Percentiles rank a stretch among this genome's conserved stretches.
phyloP scores from a whole-genome alignment of 331 rosid genomes.

The Quercus tomentella region DNA sequence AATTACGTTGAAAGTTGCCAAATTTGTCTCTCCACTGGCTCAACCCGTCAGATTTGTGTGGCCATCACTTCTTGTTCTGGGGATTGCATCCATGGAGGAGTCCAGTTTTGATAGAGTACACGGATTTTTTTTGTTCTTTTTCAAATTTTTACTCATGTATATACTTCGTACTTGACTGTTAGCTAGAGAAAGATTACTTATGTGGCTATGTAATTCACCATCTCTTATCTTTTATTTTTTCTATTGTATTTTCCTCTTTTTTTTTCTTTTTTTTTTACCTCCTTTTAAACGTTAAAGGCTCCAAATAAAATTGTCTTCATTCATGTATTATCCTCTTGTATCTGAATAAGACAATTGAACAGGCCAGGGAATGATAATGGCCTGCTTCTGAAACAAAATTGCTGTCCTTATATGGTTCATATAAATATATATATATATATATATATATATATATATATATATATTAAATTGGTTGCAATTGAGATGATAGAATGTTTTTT shows the following conservation, averaged over 20 bases:
- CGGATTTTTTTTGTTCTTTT: background rate
- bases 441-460: too few species aligned
- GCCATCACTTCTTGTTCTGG: slow-evolving; percentile 22
- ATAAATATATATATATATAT: too few species aligned
- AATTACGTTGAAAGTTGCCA: background rate
- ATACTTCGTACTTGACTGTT: slow-evolving; percentile 18
- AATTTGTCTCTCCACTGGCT: background rate
- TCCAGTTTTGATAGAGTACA: slow-evolving; percentile 44
- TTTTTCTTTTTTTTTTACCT: background rate
- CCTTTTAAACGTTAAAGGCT: background rate
- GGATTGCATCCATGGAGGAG: slow-evolving; percentile 29
- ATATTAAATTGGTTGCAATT: background rate
- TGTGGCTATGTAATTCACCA: background rate
- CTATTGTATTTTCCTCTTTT: background rate
- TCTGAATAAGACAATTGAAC: background rate
- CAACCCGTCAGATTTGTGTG: background rate
- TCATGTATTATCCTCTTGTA: background rate
- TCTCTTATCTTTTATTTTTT: background rate
- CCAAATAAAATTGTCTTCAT: background rate
- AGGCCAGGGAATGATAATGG: background rate
- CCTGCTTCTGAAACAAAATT: background rate
- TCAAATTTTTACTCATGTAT: slow-evolving; percentile 15
- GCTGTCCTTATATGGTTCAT: background rate
- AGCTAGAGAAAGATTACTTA: slow-evolving; percentile 10
- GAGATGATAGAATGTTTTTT: background rate